Evolutionary conservation across 805 yeast species (phyloP).

Genomic region (Starmera amethionina): DNA sequence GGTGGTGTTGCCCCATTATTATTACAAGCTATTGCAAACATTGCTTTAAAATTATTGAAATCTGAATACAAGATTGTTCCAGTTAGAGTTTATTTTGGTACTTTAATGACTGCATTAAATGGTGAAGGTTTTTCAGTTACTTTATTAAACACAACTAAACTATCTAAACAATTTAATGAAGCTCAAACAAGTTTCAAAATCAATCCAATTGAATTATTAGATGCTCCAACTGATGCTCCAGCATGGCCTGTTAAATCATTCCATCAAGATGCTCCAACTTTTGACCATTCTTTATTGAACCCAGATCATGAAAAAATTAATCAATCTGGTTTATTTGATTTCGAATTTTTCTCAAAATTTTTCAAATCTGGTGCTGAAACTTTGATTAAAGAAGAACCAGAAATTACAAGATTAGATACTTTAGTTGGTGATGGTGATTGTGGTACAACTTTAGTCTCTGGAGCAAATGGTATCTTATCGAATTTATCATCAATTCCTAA

Average conservation of each 20-base stretch:
- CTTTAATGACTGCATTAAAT: conserved; percentile 81
- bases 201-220: conserved; percentile 45
- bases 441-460: conserved; percentile 82
- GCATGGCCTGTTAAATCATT: conserved; percentile 52
- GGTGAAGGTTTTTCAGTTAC: conserved; percentile 91
- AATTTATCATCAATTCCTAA: conserved; percentile 36
- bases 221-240: conserved; percentile 66
- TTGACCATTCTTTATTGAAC: conserved; percentile 19
- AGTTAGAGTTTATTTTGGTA: conserved; percentile 58
- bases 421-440: conserved; percentile 96
- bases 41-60: conserved; percentile 43
- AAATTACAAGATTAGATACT: conserved; percentile 76
- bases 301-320: conserved; percentile 22
- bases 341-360: conserved; percentile 22
- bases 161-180: conserved; percentile 24
- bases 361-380: conserved; percentile 40
- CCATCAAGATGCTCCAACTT: conserved; percentile 19
- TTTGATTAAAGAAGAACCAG: conserved; percentile 62
- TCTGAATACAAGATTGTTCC: conserved; percentile 50
- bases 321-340: conserved; percentile 27
- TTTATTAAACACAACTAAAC: conserved; percentile 55
- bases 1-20: conserved; percentile 87
- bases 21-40: conserved; percentile 59
- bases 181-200: conserved; percentile 14
- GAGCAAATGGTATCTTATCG: conserved; percentile 62